Evolutionary conservation across 495 filamentous ascomycete species (phyloP), one percentile per base, ranked within the genome.

Genomic region (Daldinia vernicosa): DNA sequence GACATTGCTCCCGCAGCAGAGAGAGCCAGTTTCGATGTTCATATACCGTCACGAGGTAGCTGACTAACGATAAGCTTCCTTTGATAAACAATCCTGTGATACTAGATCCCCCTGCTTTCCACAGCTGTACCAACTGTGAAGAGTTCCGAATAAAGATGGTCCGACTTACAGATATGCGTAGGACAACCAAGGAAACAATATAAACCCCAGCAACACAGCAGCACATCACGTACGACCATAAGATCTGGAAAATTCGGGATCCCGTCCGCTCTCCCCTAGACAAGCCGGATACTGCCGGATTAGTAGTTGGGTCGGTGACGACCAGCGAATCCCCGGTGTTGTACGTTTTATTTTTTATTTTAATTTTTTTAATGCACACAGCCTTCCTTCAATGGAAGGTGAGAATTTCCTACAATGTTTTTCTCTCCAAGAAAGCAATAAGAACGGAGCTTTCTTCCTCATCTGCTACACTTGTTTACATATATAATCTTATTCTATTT

Each of bases 231-330:
- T 83, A 81, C 81, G 80, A 81, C 80, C 82, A 83, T 78, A 83
- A 58, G 74, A 72, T 76, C 60, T 75, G 63, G 80, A 83, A 58
- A 77, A 79, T 69, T 79, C 79, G 80, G 80, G 76, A 80, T 81
- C 81, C 82, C 80, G 82, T 83, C 80, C 78, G 82, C 79, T 83
- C 81, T 80, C 74, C 80, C 81, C 65, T 82, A 78, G 77, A 76
- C 71, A 79, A 81, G 70, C 76, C 45, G 66, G 63, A 63, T 71
- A 79, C 66, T 8, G 77, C 67, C 69, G 63, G 77, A 35, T 35
- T 35, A 14, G 32, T 35, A 35, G 32, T 83, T 77, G 76, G 78
- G 80, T 83, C 76, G 82, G 79, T 83, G 82, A 83, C 76, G 76
- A 83, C 77, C 76, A 76, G 80, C 78, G 78, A 83, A 82, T 78